Conservation (phyloP, 345 rosid species). For the Salix koriyanagi region DNA sequence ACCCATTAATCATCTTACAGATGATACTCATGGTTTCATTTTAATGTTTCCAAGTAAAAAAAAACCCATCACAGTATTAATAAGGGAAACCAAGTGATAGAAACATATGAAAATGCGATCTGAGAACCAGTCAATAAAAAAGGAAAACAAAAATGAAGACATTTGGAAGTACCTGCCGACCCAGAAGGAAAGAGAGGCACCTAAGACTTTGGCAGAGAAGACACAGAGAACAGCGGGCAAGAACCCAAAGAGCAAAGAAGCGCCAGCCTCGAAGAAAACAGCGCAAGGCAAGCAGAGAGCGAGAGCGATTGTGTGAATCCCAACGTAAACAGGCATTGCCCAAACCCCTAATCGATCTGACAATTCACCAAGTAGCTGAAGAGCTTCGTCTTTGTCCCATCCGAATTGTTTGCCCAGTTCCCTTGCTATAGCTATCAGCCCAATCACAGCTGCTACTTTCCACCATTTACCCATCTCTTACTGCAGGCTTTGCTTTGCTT, state of each 20-base stretch:
- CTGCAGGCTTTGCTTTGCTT: neutral
- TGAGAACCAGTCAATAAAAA: neutral
- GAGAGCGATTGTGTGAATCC: conserved; percentile 63
- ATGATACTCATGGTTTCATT: too few relatives aligned
- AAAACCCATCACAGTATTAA: neutral
- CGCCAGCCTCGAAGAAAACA: conserved; percentile 84
- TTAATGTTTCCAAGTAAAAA: neutral
- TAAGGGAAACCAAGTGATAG: neutral
- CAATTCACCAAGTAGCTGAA: conserved; percentile 42
- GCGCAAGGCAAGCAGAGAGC: conserved; percentile 84
- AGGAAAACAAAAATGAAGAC: neutral
- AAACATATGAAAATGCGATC: neutral
- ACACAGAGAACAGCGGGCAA: conserved; percentile 73
- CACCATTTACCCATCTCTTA: conserved; percentile 49
- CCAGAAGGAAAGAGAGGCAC: conserved; percentile 87
- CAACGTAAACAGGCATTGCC: conserved; percentile 89
- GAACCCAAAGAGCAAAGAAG: conserved; percentile 82
- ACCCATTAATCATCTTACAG: too few relatives aligned
- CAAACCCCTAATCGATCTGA: conserved; percentile 70
- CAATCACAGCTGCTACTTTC: conserved; percentile 37
- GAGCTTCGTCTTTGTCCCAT: conserved; percentile 55
- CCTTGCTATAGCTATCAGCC: conserved; percentile 27
- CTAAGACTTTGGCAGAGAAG: conserved; percentile 72
- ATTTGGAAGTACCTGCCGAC: conserved; percentile 62
- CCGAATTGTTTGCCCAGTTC: conserved; percentile 41